These are phyloP conservation scores for Pisolithus tinctorius DNA, from an alignment of 768 basidiomycete genomes.

Conservation along the genomic window DNA sequence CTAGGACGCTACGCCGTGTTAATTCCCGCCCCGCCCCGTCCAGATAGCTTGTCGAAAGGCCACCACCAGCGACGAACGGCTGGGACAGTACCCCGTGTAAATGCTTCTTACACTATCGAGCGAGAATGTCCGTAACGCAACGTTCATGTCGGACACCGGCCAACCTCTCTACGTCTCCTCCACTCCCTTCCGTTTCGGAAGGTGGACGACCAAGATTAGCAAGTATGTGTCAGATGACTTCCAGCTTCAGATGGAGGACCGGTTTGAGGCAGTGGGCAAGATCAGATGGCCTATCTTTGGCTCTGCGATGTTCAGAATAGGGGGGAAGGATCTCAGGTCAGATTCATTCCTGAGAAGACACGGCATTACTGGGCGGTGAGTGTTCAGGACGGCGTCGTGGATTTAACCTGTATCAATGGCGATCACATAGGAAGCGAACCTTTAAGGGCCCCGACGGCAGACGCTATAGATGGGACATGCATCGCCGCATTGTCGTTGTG, in stretches of 20 bases:
- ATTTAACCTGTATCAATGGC: not conserved
- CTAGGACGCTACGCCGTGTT: no score
- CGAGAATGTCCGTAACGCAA: slow-evolving; percentile 6
- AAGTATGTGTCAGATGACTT: slow-evolving; percentile 4
- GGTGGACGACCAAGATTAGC: slow-evolving; percentile 4
- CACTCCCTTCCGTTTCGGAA: slow-evolving; percentile 4
- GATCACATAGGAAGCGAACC: not conserved
- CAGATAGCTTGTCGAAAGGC: not conserved
- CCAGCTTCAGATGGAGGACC: slow-evolving; percentile 8
- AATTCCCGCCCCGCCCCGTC: not conserved
- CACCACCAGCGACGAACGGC: not conserved
- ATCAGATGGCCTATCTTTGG: slow-evolving; percentile 20
- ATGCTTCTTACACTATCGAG: slow-evolving; percentile 1
- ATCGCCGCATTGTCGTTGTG: slow-evolving; percentile 1
- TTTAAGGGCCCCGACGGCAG: slow-evolving; percentile 4
- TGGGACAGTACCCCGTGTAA: not conserved
- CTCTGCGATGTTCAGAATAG: slow-evolving; percentile 18
- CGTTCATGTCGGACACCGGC: slow-evolving; percentile 5
- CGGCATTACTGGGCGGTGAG: slow-evolving; percentile 5
- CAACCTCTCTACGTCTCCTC: slow-evolving; percentile 9
- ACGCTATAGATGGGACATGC: slow-evolving; percentile 5
- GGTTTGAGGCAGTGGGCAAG: slow-evolving; percentile 18
- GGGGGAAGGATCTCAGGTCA: slow-evolving; percentile 13
- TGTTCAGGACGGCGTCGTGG: not conserved
- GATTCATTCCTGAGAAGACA: slow-evolving; percentile 8